A percentile compares a stretch with the other conserved stretches of the same genome.
phyloP scores from a whole-genome alignment of 1,139 yeast genomes.

The Wickerhamomyces sp. region DNA sequence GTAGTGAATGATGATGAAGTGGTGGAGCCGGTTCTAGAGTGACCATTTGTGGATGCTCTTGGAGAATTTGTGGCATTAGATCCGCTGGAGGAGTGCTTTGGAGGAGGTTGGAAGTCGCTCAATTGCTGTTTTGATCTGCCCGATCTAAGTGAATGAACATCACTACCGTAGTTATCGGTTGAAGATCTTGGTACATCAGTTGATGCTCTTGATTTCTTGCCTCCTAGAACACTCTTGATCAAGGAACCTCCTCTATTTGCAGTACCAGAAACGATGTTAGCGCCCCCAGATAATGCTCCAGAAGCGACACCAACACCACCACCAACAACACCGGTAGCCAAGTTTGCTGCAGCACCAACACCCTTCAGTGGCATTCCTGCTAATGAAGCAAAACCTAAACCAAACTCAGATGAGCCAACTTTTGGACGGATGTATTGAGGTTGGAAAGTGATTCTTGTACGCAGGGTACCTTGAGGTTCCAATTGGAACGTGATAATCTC shows the following conservation, averaged over 20 bases:
- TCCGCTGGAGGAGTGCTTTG: background rate
- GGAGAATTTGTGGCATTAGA: background rate
- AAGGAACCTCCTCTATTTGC: slow-evolving; percentile 34
- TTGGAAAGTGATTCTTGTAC: slow-evolving; percentile 47
- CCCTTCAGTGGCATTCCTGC: slow-evolving; percentile 46
- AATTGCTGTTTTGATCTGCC: slow-evolving; percentile 4
- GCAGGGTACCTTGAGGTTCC: slow-evolving; percentile 58
- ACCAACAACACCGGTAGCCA: slow-evolving; percentile 39
- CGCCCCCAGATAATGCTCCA: slow-evolving; percentile 31
- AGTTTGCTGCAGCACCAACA: slow-evolving; percentile 36
- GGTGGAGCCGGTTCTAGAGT: slow-evolving; percentile 15
- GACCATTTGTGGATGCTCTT: slow-evolving; percentile 2
- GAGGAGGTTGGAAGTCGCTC: background rate
- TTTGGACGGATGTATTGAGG: slow-evolving; percentile 69
- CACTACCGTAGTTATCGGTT: slow-evolving; percentile 8
- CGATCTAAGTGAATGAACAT: slow-evolving; percentile 17
- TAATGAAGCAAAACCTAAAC: slow-evolving; percentile 36
- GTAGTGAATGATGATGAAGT: slow-evolving; percentile 17
- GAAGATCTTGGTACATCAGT: slow-evolving; percentile 16
- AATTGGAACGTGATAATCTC: slow-evolving; percentile 46
- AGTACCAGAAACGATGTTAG: slow-evolving; percentile 34
- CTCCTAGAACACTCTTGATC: slow-evolving; percentile 37
- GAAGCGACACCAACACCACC: slow-evolving; percentile 32
- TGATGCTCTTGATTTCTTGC: slow-evolving; percentile 21
- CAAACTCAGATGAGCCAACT: slow-evolving; percentile 41